Evolutionary conservation across 768 basidiomycete genomes (phyloP), one percentile per base, ranked within the genome.

Genomic region (Auriscalpium orientale): DNA sequence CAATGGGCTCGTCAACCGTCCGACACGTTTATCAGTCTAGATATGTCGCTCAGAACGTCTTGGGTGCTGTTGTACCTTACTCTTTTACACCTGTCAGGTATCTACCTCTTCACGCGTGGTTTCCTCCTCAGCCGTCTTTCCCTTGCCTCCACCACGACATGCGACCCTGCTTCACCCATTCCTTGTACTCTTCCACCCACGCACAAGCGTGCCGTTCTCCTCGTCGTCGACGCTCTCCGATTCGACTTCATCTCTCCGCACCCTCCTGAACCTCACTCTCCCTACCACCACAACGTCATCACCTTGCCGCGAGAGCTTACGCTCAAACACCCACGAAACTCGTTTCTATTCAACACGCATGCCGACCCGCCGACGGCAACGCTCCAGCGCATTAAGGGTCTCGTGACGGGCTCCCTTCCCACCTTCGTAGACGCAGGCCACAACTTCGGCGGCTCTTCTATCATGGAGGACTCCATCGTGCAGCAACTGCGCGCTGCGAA

Each of bases 311-410:
- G 76, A 3, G 79, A 89, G 64, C 77, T 98, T 36, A 85, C 89
- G 0, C 71, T 74, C 0, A 64, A 71, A 2, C 70, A 79, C 15
- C 95, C 97, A 0, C 67, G 74, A 40, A 79, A 85, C 53, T 95
- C 94, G 0, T 83, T 95, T 68, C 74, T 98, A 46, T 93, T 91
- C 70, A 89, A 98, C 65, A 79, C 91, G 2, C 85, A 90, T 70
- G 83, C 93, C 4, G 95, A 99, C 65, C 95, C 97, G 0, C 97
- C 97, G 0, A 99, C 97, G 0, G 83, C 92, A 0, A 98, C 95
- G 0, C 78, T 98, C 40, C 97, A 98, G 68, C 81, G 97, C 2
- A 85, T 99, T 62, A 99, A 99, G 65, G 97, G 86, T 0, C 73
- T 99, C 44, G 97, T 93, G 0, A 98, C 97, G 0, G 97, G 95